Base-by-base conservation (phyloP, 352 stramenopile species). In the Phytopythium litorale region DNA sequence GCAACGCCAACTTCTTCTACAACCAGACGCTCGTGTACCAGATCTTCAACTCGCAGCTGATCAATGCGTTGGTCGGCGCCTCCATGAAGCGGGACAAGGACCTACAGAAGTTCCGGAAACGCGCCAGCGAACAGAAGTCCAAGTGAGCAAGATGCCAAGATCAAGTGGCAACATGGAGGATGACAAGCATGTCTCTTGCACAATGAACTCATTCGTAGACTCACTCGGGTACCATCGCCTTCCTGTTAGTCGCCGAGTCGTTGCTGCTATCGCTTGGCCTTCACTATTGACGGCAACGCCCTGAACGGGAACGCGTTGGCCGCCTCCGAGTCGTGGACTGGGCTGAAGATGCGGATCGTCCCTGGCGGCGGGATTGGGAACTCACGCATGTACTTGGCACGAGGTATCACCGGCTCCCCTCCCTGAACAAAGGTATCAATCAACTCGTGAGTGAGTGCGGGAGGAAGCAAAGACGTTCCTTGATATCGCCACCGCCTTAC, bases 1-100 rank as follows among this genome's bases (percentile, higher is more conserved):
- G 86, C 23, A 95, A 95, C 64, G 82, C 86, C n/a, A 95, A 95
- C 60, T 95, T 95, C 65, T 95, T 91, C 59, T 95, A 93, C 72
- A 93, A 92, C 69, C 84, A 93, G 68, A 95, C 86, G 38, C 70
- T 95, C 49, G 82, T 95, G 53, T 95, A 91, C 60, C 86, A 93
- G 65, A 83, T 91, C 58, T 95, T 95, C 62, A 83, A 81, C 64
- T 87, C 81, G 1, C 82, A 91, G 61, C 65, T 92, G 21, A 78
- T 93, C 61, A 85, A 70, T 13, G 84, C 85, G 55, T 95, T 95
- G 40, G 76, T 95, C 12, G 74, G 75, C 12, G 84, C 82, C 18
- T 87, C 79, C 12, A 89, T 95, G 81, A 91, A 92, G 43, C 80
- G 84, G 32, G 86, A 95, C 74, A 95, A 94, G 65, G 81, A 89